Evolutionary conservation across 768 basidiomycete genomes (phyloP), one percentile per base, ranked within the genome.

Genomic region (Kwoniella bestiolae): DNA sequence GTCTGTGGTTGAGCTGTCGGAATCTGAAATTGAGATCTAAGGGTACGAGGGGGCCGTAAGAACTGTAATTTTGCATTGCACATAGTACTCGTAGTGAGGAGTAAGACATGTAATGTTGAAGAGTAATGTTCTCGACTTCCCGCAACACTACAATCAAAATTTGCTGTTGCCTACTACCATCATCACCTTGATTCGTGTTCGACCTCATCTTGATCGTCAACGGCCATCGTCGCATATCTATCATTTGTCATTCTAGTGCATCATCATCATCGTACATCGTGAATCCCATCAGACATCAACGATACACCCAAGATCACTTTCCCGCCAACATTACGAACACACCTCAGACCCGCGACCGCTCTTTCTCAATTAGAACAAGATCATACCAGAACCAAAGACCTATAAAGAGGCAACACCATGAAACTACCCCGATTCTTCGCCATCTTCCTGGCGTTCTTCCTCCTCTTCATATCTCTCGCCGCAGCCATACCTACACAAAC

Each of bases 341-440:
- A n/a, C n/a, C n/a, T n/a, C n/a, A n/a, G n/a, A n/a, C n/a, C n/a
- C n/a, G n/a, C n/a, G n/a, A n/a, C n/a, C n/a, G n/a, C n/a, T n/a
- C n/a, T n/a, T n/a, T 21, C 8, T 12, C n/a, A 47, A 47, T 47
- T 47, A 21, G 6, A 47, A 5, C 25, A 29, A 28, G 11, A 25
- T 29, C 12, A 9, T 26, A 2, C 12, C 11, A 51, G 23, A n/a
- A 51, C n/a, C 12, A 3, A 26, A 51, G n/a, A 28, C 25, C 23
- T 23, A 16, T 11, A 55, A 34, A 7, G 26, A 26, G 29, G 31
- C 29, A n/a, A 16, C 4, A 25, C 7, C 14, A 55, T 55, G 52
- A 28, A 32, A 18, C 34, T 55, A 16, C 52, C 52, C 31, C 29
- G 31, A 35, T 35, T 34, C 7, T 55, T 55, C 52, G 32, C 52